phyloP scores from a whole-genome alignment of 116 monocot genomes.

The Papilionanthe hybrid region DNA sequence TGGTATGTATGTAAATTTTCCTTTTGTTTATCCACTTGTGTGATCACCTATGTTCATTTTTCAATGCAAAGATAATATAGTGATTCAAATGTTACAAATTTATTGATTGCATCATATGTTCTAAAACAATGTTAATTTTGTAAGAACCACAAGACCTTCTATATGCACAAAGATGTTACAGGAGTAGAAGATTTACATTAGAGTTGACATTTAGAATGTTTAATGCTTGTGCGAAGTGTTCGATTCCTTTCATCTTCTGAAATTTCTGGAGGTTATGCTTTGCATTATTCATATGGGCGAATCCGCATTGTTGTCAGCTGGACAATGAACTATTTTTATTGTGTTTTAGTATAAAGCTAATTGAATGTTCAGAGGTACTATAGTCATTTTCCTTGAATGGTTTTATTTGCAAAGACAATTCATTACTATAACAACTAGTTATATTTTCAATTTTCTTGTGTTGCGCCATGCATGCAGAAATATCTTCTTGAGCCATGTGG shows the following conservation, averaged over 20 bases:
- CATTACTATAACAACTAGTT: background rate
- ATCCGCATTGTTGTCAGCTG: too few relatives aligned
- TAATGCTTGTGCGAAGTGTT: too few relatives aligned
- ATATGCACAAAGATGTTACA: background rate
- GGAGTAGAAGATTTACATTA: background rate
- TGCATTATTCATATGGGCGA: too few relatives aligned
- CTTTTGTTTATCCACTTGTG: background rate
- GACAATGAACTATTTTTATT: background rate
- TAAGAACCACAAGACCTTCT: background rate
- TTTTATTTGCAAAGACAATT: background rate
- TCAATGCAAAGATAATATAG: background rate
- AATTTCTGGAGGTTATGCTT: too few relatives aligned
- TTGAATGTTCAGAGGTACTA: background rate
- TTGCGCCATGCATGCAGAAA: background rate
- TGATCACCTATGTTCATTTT: background rate
- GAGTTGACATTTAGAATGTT: background rate
- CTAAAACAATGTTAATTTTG: background rate
- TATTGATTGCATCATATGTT: background rate
- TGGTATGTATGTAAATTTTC: too few relatives aligned
- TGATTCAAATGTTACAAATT: background rate
- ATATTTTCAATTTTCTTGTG: background rate
- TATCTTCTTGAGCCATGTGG: background rate
- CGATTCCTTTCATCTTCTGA: too few relatives aligned
- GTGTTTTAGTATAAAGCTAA: background rate
- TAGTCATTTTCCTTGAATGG: background rate